Evolutionary conservation across 1,139 yeast species (phyloP).

Genomic region (Scheffersomyces parashehatae): DNA sequence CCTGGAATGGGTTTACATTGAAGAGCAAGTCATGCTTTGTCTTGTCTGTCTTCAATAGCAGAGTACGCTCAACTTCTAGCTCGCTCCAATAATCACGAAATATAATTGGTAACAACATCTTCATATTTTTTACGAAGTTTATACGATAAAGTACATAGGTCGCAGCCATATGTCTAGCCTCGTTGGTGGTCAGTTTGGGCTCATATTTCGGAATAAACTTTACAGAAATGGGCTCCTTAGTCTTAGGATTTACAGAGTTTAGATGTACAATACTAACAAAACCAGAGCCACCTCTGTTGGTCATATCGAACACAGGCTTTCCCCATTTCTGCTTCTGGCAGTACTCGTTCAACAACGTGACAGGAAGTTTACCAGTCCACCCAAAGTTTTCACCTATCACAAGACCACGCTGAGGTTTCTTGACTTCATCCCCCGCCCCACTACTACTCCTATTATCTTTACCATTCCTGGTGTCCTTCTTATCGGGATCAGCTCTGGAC

Average conservation of each 20-base stretch:
- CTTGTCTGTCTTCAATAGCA: conserved; percentile 45
- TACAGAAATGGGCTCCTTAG: conserved; percentile 63
- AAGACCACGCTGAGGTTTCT: conserved; percentile 44
- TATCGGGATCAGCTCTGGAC: background rate
- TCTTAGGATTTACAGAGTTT: conserved; percentile 78
- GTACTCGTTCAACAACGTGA: conserved; percentile 79
- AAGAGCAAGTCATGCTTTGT: conserved; percentile 52
- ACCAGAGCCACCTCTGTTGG: conserved; percentile 44
- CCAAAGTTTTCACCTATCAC: conserved; percentile 52
- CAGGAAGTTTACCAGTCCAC: conserved; percentile 96
- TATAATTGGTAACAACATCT: conserved; percentile 82
- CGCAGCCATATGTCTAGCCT: conserved; percentile 89
- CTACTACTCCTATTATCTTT: too few relatives aligned
- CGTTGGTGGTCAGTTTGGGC: conserved; percentile 80
- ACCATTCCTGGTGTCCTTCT: background rate
- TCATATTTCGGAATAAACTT: conserved; percentile 64
- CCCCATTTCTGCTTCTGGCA: conserved; percentile 92
- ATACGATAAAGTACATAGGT: conserved; percentile 82
- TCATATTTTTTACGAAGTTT: conserved; percentile 77
- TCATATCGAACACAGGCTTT: conserved; percentile 76
- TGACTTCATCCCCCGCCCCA: conserved; percentile 13
- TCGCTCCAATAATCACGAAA: conserved; percentile 79
- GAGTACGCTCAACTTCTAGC: conserved; percentile 59
- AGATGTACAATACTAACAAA: conserved; percentile 61
- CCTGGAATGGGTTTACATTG: conserved; percentile 70